Percentiles rank a stretch among this genome's conserved stretches.
phyloP scores from a whole-genome alignment of 108 stramenopile genomes.

The Cyclostephanos invisitatus region DNA sequence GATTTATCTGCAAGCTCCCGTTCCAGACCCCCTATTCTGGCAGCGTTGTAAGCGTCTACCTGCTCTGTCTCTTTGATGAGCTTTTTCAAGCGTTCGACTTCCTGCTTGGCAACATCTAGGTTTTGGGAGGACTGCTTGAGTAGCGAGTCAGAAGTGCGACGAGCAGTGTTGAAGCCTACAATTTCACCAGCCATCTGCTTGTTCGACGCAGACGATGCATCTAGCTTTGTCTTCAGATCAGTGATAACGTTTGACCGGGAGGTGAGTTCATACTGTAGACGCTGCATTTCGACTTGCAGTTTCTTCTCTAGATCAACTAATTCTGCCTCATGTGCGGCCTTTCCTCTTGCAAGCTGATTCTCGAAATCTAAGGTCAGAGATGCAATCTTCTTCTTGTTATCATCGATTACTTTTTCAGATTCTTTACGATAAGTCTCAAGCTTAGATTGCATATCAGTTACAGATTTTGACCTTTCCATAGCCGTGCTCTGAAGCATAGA shows the following conservation, averaged over 20 bases:
- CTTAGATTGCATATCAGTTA: constrained; percentile 33
- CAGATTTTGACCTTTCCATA: constrained; percentile 22
- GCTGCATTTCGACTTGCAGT: constrained; percentile 26
- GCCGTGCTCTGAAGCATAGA: constrained; percentile 18
- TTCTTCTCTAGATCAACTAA: constrained; percentile 17
- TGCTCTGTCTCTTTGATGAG: constrained; percentile 13
- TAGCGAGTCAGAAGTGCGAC: constrained; percentile 21
- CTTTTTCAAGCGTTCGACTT: constrained; percentile 34
- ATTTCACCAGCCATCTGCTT: constrained; percentile 31
- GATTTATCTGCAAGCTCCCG: constrained; percentile 28
- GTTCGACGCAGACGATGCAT: constrained; percentile 12
- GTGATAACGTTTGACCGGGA: constrained; percentile 20
- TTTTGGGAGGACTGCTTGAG: constrained; percentile 23
- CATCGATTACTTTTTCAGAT: constrained; percentile 32
- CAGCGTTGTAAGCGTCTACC: constrained; percentile 17
- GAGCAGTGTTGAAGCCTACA: constrained; percentile 24
- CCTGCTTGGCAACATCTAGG: constrained; percentile 19
- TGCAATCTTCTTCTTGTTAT: constrained; percentile 26
- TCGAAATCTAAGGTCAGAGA: constrained; percentile 18
- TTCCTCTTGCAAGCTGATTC: constrained; percentile 17
- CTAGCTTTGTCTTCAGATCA: constrained; percentile 30
- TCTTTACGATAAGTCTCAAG: constrained; percentile 17
- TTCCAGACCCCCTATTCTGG: constrained; percentile 18
- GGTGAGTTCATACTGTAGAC: constrained; percentile 30
- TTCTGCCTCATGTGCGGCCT: constrained; percentile 23